Conservation (phyloP, 805 yeast species). For the Saccharomyces mikatae region DNA sequence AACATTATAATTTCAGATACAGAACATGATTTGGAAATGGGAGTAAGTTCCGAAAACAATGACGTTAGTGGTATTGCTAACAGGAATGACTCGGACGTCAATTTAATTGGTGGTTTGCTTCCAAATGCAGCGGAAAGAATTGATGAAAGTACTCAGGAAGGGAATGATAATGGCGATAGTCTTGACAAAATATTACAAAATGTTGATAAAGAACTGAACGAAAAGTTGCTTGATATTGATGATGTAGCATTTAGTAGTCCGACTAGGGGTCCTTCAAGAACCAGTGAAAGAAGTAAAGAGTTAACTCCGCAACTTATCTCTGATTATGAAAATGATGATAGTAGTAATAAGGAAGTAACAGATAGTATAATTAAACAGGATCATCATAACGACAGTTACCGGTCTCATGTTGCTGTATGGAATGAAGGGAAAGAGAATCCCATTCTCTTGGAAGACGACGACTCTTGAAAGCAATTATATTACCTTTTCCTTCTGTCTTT, state of each 20-base stretch:
- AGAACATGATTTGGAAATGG: slow-evolving; percentile 8
- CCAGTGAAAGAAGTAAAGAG: background rate
- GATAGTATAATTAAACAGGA: background rate
- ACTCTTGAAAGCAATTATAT: no score
- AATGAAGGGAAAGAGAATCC: background rate
- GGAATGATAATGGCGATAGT: background rate
- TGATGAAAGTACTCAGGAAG: background rate
- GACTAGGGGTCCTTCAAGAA: background rate
- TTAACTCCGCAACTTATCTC: background rate
- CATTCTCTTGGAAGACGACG: background rate
- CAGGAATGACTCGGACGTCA: slow-evolving; percentile 10
- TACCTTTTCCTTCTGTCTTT: background rate
- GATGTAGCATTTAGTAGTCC: background rate
- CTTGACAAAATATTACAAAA: slow-evolving; percentile 3
- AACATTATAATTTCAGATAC: slow-evolving; percentile 14
- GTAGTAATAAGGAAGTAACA: background rate
- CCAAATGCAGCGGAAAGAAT: background rate
- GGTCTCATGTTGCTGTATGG: background rate
- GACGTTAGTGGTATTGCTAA: background rate
- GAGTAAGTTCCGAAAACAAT: background rate
- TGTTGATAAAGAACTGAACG: slow-evolving; percentile 5
- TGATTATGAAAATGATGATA: background rate
- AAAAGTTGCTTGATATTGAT: slow-evolving; percentile 2
- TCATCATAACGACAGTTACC: background rate
- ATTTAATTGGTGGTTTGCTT: slow-evolving; percentile 9